A percentile compares a stretch with the other conserved stretches of the same genome.
Conservation (phyloP, 768 basidiomycete species). For the Boletus rubropictus region DNA sequence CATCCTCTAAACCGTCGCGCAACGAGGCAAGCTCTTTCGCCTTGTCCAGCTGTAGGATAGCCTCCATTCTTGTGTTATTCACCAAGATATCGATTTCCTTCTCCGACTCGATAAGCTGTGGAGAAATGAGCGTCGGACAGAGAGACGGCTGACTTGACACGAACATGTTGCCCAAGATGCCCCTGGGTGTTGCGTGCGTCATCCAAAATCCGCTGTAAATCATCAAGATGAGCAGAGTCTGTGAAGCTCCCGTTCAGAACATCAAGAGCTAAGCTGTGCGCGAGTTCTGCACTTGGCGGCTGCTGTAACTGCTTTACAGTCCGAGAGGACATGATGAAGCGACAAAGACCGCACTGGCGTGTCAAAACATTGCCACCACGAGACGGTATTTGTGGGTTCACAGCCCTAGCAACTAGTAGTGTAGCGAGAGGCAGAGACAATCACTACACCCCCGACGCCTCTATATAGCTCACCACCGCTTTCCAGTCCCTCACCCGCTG, state of each 20-base stretch:
- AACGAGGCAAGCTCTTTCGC: conserved; percentile 73
- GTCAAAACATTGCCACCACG: conserved; percentile 1
- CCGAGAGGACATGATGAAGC: conserved; percentile 28
- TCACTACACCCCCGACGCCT: conserved; percentile 10
- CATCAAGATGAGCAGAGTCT: conserved; percentile 47
- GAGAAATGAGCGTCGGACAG: conserved; percentile 26
- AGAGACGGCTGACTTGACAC: conserved; percentile 23
- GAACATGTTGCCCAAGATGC: conserved; percentile 43
- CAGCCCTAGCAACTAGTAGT: background rate
- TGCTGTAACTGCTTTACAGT: conserved; percentile 45
- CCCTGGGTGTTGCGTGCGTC: conserved; percentile 37
- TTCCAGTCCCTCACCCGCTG: conserved; percentile 59
- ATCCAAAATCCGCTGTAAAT: conserved; percentile 40
- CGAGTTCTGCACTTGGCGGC: conserved; percentile 43
- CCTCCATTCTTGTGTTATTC: conserved; percentile 41
- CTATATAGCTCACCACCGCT: conserved; percentile 48
- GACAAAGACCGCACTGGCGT: background rate
- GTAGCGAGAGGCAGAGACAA: background rate
- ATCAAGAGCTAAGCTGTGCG: conserved; percentile 30
- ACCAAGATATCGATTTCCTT: conserved; percentile 43
- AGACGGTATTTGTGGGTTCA: too few species aligned
- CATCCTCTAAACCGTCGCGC: conserved; percentile 73
- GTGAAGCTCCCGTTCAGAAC: conserved; percentile 43
- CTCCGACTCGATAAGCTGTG: conserved; percentile 55
- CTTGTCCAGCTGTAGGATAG: conserved; percentile 47